Base-by-base conservation (phyloP, 306 rosid species). In the Cicer cuneatum region DNA sequence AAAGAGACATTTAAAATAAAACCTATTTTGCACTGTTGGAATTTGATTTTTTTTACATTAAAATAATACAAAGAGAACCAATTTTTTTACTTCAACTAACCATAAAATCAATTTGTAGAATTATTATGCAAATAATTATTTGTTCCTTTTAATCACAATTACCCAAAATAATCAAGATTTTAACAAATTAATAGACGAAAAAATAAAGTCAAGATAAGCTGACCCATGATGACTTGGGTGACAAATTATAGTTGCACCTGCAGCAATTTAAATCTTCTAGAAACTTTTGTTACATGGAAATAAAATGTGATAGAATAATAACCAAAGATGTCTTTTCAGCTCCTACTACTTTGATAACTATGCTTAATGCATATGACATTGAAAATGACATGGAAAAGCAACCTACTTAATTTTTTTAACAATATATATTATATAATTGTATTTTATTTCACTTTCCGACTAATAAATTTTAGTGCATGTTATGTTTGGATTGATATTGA, bases 191-290 rank as follows among this genome's bases (percentile, higher is more conserved):
- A 29, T 29, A 53, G 38, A 67, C 66, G 64, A 14, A 51, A 42
- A 6, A 66, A 41, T 54, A 61, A 39, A 69, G 33, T 60, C 14
- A 51, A 56, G 79, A 69, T 71, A 73, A 75, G 84, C 63, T 57
- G 91, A 84, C 74, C 84, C 86, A 86, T 77, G 62, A 86, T 82
- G 83, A 88, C 87, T 77, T 79, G 4, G 66, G 77, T 21, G 82
- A 64, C 69, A 71, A 54, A 81, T 72, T 52, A 67, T 43, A 75
- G 54, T 66, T 66, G 82, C 56, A 65, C 63, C 70, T 40, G 67
- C 83, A 57, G 56, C 79, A 73, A 33, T 81, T 14, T 51, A 21
- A 43, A 58, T 76, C 77, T 88, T 92, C 98, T 87, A 92, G 92
- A 92, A 90, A 67, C 83, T 72, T 81, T 69, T 15, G 53, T 39